Base-by-base conservation (phyloP, 2,329 filamentous ascomycete genomes). In the Aspergillus sclerotialis region DNA sequence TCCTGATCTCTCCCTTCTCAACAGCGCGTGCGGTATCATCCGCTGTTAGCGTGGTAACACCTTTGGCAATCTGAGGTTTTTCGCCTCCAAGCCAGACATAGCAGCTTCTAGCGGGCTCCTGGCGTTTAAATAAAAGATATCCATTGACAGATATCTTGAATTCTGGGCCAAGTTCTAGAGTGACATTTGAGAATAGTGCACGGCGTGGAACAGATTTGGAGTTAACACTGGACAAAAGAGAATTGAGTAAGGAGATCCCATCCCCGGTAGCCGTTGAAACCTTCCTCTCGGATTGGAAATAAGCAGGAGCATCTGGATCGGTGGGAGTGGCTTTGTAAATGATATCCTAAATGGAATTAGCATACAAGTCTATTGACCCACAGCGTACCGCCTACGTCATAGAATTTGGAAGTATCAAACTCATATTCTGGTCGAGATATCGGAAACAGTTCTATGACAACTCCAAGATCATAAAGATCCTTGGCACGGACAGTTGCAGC, bases 61-160 rank as follows among this genome's bases (percentile, higher is more conserved):
- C 79, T 9, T 76, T 70, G 1, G 78, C 89, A 37, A 96, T 82
- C 53, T 94, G 83, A 0, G 86, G 76, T 43, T 78, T 80, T 52
- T 95, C 89, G n/a, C 84, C 86, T 14, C 83, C 83, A 1, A 92
- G 69, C 75, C 84, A 96, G 43, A 98, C 78, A 52, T 88, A 96
- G 53, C 84, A 90, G 27, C 78, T 92, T 32, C 88, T 75, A 4
- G 82, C 82, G 9, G 87, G 83, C 32, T 78, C 76, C 56, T 96
- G 90, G 28, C 80, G 78, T 50, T 94, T 90, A 35, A 95, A 73
- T 9, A 95, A 66, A 32, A 94, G 85, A 64, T 90, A 98, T 5
- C 92, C 92, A 52, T 93, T 95, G 25, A 98, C 82, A 0, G 89
- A 89, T 35, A 98, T 94, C 28, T 73, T 80, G 15, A 98, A 67